Conservation (phyloP, 2,329 filamentous ascomycete genomes). For the Diaporthe citri region DNA sequence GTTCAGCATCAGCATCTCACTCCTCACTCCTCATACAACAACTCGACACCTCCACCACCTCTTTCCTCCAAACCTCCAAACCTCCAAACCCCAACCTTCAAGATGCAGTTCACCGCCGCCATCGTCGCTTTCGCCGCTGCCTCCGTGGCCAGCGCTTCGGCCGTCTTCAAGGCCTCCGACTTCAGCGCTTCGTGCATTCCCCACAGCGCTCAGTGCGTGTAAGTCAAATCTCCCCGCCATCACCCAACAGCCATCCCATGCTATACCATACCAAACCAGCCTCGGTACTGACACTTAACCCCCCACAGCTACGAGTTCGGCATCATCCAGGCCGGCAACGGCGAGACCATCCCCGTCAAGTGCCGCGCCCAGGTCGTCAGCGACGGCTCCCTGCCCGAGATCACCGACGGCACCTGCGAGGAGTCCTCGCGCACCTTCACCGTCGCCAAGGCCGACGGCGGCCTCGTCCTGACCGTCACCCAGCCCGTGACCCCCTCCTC, state of each 20-base stretch:
- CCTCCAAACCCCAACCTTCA: slow-evolving; percentile 36
- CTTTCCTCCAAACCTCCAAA: slow-evolving; percentile 10
- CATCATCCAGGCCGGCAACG: slow-evolving; percentile 3
- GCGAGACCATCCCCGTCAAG: slow-evolving; percentile 27
- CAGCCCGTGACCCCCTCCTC: slow-evolving; percentile 46
- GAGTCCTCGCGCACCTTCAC: slow-evolving; percentile 49
- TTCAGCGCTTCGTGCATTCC: slow-evolving; percentile 36
- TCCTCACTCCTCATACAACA: background rate
- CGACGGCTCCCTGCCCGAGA: slow-evolving; percentile 47
- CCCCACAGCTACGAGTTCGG: slow-evolving; percentile 32
- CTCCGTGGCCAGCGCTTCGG: slow-evolving; percentile 30
- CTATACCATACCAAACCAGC: background rate
- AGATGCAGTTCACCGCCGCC: slow-evolving; percentile 39
- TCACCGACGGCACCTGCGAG: slow-evolving; percentile 47
- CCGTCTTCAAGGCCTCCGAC: slow-evolving; percentile 23
- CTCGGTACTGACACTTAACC: background rate
- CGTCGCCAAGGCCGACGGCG: slow-evolving; percentile 42
- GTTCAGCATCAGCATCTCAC: slow-evolving; percentile 20
- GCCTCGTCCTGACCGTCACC: slow-evolving; percentile 46
- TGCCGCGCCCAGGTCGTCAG: slow-evolving; percentile 3
- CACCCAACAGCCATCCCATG: background rate
- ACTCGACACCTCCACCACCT: background rate
- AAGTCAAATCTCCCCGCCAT: background rate
- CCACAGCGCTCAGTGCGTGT: slow-evolving; percentile 37
- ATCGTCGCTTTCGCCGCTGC: slow-evolving; percentile 36